Conservation (phyloP, 1,139 yeast genomes). For the Nadsonia starkeyi-henricii region DNA sequence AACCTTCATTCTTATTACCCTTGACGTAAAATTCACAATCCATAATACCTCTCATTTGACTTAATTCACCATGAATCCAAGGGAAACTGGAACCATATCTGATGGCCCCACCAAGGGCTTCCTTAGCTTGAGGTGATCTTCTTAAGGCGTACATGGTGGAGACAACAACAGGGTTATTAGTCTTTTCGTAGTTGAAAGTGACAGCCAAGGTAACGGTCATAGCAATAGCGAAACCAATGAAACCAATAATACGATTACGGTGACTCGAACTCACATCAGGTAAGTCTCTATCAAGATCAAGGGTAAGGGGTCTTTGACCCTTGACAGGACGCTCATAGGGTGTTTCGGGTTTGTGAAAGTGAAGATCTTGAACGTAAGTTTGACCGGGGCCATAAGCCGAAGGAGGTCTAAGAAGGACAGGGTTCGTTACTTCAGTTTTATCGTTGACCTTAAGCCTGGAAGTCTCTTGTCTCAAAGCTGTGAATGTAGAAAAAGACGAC, state of each 20-base stretch:
- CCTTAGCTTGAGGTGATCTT: slow-evolving; percentile 56
- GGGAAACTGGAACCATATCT: slow-evolving; percentile 62
- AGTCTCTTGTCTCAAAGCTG: neutral
- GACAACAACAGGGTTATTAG: slow-evolving; percentile 72
- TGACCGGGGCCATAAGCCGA: neutral
- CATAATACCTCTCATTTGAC: slow-evolving; percentile 69
- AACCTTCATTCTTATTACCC: slow-evolving; percentile 33
- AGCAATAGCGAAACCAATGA: slow-evolving; percentile 46
- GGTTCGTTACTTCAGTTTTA: neutral
- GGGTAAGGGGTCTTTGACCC: slow-evolving; percentile 13
- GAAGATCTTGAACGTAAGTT: neutral
- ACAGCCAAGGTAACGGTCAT: slow-evolving; percentile 53
- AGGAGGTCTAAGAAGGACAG: neutral
- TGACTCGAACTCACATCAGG: slow-evolving; percentile 52
- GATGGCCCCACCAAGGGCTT: slow-evolving; percentile 59
- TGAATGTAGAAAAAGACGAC: neutral
- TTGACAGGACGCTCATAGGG: neutral
- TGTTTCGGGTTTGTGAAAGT: neutral
- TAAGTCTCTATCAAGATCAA: slow-evolving; percentile 23
- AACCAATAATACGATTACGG: slow-evolving; percentile 37
- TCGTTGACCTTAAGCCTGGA: neutral
- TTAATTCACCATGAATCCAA: slow-evolving; percentile 78
- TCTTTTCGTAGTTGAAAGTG: slow-evolving; percentile 84
- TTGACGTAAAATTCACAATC: slow-evolving; percentile 56
- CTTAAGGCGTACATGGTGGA: slow-evolving; percentile 81